Evolutionary conservation across 1,284 basidiomycete species (phyloP).

Genomic region (Sporisorium exsertum): DNA sequence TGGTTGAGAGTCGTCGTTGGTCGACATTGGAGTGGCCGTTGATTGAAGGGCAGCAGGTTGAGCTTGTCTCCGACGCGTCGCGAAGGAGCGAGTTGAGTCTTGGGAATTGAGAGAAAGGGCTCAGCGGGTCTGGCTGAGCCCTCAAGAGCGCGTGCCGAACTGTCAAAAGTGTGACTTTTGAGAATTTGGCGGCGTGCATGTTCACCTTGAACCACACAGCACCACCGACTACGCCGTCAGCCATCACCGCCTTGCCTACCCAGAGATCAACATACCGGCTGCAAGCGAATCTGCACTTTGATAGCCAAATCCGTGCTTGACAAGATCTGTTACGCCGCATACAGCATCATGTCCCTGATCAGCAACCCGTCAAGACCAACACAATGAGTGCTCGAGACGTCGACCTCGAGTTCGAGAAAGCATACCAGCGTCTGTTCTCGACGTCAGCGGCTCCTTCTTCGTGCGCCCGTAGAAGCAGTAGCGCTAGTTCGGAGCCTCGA

Average conservation of each 20-base stretch:
- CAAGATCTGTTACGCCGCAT: background rate
- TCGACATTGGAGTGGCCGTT: background rate
- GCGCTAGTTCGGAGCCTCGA: background rate
- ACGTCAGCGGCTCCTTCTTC: background rate
- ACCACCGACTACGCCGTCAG: background rate
- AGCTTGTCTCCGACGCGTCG: slow-evolving; percentile 5
- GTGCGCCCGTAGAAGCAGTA: background rate
- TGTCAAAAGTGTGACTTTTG: slow-evolving; percentile 2
- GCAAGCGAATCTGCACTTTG: background rate
- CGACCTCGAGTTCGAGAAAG: slow-evolving; percentile 45
- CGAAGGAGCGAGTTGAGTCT: slow-evolving; percentile 1
- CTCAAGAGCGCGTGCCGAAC: background rate
- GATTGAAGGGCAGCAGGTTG: background rate
- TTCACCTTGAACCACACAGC: background rate
- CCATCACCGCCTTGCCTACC: background rate
- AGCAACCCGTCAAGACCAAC: background rate
- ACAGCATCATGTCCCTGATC: background rate
- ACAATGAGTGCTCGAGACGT: slow-evolving; percentile 39
- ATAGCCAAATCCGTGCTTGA: background rate
- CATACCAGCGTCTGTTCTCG: slow-evolving; percentile 38
- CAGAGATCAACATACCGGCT: background rate
- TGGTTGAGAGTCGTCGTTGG: background rate
- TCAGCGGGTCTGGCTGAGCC: background rate
- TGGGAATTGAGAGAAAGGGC: background rate
- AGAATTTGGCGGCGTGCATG: slow-evolving; percentile 1